Evolutionary conservation across 306 rosid species (phyloP), one percentile per base, ranked within the genome.

Genomic region (Echinosophora koreensis): DNA sequence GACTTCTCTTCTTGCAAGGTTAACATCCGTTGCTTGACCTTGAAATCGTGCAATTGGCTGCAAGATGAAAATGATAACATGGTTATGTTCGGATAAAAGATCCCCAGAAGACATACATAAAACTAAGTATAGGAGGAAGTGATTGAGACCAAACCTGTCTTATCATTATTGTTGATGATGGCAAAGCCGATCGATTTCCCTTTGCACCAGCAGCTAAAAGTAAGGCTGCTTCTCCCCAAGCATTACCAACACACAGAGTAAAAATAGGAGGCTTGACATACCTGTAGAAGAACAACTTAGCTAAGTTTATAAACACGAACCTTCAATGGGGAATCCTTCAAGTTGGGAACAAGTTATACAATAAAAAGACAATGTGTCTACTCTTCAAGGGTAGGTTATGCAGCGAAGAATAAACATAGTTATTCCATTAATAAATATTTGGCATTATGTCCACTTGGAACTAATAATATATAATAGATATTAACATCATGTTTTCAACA

Each of bases 211-310:
- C 84, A 75, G 99, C 96, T 88, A 96, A 88, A 78, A 96, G 99
- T 82, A 96, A 84, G 58, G 99, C 98, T 60, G 99, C 98, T 90
- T 96, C 99, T 77, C 98, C 99, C 99, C 99, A 96, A 70, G 98
- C 98, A 81, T 92, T 96, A 69, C 98, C 99, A 58, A 96, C 96
- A 78, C 98, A 92, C 0, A 96, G 92, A 38, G 99, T 96, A 79
- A 92, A 96, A 80, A 96, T 88, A 16, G 99, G 94, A 56, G 99
- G 90, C 77, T 89, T 91, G 70, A 93, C 92, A 76, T 88, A 88
- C 62, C 99, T 96, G 82, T 66, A 64, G 71, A 35, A 70, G 57
- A 75, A 69, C 35, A 81, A 42, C 55, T 54, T 35, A 77, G 57
- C 62, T 35, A 61, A 52, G 69, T 80, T 77, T 66, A 73, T 41